Percentiles rank a stretch among this genome's conserved stretches.
phyloP scores from a whole-genome alignment of 495 filamentous ascomycete species.

The Penicillium coffeae region DNA sequence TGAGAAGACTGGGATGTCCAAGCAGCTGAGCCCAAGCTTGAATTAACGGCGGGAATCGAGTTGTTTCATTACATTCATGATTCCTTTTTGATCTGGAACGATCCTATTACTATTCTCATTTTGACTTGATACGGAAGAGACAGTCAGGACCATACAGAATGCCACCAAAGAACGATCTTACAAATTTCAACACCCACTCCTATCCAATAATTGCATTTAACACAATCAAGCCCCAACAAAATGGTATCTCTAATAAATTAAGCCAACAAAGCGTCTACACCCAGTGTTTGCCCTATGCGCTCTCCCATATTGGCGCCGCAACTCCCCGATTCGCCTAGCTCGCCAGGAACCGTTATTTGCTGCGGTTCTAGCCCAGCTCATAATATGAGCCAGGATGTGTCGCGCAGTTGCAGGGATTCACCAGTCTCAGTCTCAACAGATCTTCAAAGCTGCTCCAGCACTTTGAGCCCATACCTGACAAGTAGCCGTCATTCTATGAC shows the following conservation, averaged over 20 bases:
- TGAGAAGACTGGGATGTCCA: too few species aligned
- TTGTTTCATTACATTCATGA: not conserved
- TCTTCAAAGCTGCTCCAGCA: not conserved
- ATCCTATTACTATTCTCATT: too few species aligned
- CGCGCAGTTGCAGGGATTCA: slow-evolving; percentile 9
- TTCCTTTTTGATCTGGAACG: not conserved
- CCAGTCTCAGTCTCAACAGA: slow-evolving; percentile 8
- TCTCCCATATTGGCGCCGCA: slow-evolving; percentile 1
- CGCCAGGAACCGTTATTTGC: slow-evolving; percentile 25
- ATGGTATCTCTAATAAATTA: not conserved
- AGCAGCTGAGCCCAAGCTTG: too few species aligned
- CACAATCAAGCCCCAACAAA: not conserved
- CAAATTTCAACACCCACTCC: not conserved
- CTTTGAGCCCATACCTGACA: not conserved
- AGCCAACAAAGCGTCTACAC: not conserved
- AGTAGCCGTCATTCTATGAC: too few species aligned
- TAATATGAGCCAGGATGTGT: slow-evolving; percentile 7
- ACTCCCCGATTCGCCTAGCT: slow-evolving; percentile 23
- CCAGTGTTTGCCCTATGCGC: slow-evolving; percentile 3
- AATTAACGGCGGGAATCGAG: too few species aligned
- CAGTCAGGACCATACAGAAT: slow-evolving; percentile 16
- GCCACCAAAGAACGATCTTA: slow-evolving; percentile 11
- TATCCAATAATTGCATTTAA: not conserved
- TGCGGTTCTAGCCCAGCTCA: slow-evolving; percentile 16
- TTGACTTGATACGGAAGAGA: too few species aligned